Percentiles rank a stretch among this genome's conserved stretches.
These are phyloP conservation scores for Vanilla planifolia DNA, from an alignment of 106 monocot genomes.

Conservation along the genomic window DNA sequence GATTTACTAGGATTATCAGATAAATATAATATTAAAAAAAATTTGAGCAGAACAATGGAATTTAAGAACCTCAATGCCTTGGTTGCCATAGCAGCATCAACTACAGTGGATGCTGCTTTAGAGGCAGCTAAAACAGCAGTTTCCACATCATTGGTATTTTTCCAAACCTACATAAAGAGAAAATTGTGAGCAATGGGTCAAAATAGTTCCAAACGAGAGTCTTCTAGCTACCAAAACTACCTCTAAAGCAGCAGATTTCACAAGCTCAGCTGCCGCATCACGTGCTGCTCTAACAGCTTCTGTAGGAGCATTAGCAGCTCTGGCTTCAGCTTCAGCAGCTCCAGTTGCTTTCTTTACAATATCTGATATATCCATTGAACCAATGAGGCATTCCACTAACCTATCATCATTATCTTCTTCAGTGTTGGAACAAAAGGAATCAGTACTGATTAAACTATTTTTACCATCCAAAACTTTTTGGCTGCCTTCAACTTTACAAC, in stretches of 20 bases:
- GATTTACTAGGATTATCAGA: not conserved
- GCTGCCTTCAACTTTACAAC: slow-evolving; percentile 33
- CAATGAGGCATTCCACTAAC: slow-evolving; percentile 61
- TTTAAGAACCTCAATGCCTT: slow-evolving; percentile 43
- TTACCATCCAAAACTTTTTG: slow-evolving; percentile 29
- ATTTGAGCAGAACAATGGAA: not conserved
- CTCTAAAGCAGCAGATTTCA: slow-evolving; percentile 79
- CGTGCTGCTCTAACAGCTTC: slow-evolving; percentile 93
- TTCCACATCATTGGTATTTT: slow-evolving; percentile 61
- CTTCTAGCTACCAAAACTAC: slow-evolving; percentile 24
- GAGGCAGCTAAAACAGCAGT: slow-evolving; percentile 79
- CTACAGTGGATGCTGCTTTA: slow-evolving; percentile 84
- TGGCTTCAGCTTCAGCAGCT: slow-evolving; percentile 92
- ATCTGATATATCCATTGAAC: slow-evolving; percentile 76
- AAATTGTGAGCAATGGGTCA: not conserved
- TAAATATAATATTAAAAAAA: slow-evolving; percentile 4
- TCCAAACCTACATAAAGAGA: slow-evolving; percentile 51
- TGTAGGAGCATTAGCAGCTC: slow-evolving; percentile 68
- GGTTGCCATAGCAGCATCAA: slow-evolving; percentile 84
- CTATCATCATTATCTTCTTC: slow-evolving; percentile 58
- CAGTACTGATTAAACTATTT: slow-evolving; percentile 19
- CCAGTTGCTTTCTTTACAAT: slow-evolving; percentile 69
- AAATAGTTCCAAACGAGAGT: not conserved
- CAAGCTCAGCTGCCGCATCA: slow-evolving; percentile 96
- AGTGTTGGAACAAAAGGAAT: slow-evolving; percentile 6